phyloP scores from a whole-genome alignment of 2,329 filamentous ascomycete genomes.

The Pyricularia pennisetigena region DNA sequence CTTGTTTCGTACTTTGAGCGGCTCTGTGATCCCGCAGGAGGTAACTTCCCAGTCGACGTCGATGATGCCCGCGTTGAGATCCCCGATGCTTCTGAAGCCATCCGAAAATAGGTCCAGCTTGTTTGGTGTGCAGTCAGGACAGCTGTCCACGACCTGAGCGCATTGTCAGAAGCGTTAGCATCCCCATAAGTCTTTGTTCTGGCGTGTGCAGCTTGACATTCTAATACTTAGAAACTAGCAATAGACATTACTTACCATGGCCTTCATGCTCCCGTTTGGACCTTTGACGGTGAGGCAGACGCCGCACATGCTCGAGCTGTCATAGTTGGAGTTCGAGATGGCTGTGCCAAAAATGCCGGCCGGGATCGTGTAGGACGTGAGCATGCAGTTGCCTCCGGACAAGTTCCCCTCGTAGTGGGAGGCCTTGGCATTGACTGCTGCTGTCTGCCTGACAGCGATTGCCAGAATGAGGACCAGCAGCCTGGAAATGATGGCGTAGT shows the following conservation, averaged over 20 bases:
- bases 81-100: slow-evolving; percentile 27
- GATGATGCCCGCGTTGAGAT: slow-evolving; percentile 23
- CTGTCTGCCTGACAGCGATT: background rate
- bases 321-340: slow-evolving; percentile 48
- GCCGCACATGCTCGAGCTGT: slow-evolving; percentile 45
- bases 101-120: slow-evolving; percentile 35
- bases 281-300: slow-evolving; percentile 51
- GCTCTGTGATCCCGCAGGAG: slow-evolving; percentile 29
- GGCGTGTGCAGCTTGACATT: background rate
- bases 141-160: slow-evolving; percentile 31
- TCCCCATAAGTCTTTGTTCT: too few species aligned
- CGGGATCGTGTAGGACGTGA: slow-evolving; percentile 52
- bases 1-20: slow-evolving; percentile 33
- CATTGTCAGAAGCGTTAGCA: background rate
- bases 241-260: slow-evolving; percentile 40
- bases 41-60: slow-evolving; percentile 25
- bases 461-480: background rate
- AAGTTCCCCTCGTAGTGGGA: slow-evolving; percentile 48
- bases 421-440: slow-evolving; percentile 22
- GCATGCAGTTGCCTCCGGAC: slow-evolving; percentile 51
- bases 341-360: slow-evolving; percentile 50
- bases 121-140: slow-evolving; percentile 27
- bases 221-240: background rate
- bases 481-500: background rate
- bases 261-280: slow-evolving; percentile 45